Conservation (phyloP, 2,329 filamentous ascomycete genomes). For the Pseudonectria buxi region DNA sequence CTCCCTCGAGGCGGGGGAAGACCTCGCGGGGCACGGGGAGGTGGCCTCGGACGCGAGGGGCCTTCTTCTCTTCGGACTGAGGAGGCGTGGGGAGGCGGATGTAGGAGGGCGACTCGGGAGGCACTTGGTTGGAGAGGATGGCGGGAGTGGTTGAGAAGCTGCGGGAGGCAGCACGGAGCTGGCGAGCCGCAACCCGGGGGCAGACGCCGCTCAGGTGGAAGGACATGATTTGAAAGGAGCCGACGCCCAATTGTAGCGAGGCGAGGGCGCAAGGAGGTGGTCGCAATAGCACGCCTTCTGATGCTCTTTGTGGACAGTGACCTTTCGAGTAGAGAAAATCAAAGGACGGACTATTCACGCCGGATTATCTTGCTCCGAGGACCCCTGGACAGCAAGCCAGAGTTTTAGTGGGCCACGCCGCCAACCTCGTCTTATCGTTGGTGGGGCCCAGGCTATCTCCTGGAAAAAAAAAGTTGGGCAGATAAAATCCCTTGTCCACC, state of each 20-base stretch:
- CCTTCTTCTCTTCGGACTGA: slow-evolving; percentile 55
- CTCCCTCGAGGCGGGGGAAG: slow-evolving; percentile 54
- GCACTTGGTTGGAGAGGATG: slow-evolving; percentile 49
- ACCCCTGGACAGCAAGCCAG: neutral
- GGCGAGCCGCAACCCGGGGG: slow-evolving; percentile 20
- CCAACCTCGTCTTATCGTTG: no score
- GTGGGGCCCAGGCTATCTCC: no score
- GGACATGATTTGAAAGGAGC: slow-evolving; percentile 21
- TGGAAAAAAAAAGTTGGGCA: neutral
- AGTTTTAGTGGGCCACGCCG: no score
- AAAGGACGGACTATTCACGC: slow-evolving; percentile 1
- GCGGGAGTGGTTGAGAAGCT: slow-evolving; percentile 29
- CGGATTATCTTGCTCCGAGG: neutral
- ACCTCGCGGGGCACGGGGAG: slow-evolving; percentile 78
- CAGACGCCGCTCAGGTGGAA: slow-evolving; percentile 17
- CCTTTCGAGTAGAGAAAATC: slow-evolving; percentile 17
- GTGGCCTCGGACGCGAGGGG: slow-evolving; percentile 59
- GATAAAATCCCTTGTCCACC: slow-evolving; percentile 17
- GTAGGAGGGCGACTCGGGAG: slow-evolving; percentile 82
- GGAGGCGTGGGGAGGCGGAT: slow-evolving; percentile 72
- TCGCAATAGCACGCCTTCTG: slow-evolving; percentile 16
- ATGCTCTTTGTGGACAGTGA: slow-evolving; percentile 7
- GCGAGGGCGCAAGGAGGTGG: slow-evolving; percentile 5
- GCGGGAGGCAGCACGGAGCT: slow-evolving; percentile 20
- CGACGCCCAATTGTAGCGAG: slow-evolving; percentile 6